Evolutionary conservation across 495 filamentous ascomycete genomes (phyloP).

Genomic region (Staphylotrichum longicolle): DNA sequence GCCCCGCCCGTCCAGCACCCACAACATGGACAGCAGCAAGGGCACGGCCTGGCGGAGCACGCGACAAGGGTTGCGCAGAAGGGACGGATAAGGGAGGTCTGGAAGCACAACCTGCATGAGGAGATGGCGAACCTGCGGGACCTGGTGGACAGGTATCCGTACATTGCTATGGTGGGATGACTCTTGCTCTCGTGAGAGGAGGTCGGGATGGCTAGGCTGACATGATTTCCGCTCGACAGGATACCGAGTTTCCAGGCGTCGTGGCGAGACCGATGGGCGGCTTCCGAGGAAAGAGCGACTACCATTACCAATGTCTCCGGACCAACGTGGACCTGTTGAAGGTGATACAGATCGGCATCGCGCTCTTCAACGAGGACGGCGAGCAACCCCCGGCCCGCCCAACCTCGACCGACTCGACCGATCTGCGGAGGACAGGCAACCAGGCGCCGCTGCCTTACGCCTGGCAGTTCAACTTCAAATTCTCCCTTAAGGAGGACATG

Average conservation of each 20-base stretch:
- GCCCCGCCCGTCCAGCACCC: conserved; percentile 26
- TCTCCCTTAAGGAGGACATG: conserved; percentile 92
- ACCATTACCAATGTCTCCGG: conserved; percentile 96
- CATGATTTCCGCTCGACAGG: conserved; percentile 49
- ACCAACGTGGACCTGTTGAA: conserved; percentile 96
- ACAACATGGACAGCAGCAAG: conserved; percentile 52
- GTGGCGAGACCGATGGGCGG: conserved; percentile 92
- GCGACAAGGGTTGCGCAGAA: conserved; percentile 47
- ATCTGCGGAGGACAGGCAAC: conserved; percentile 44
- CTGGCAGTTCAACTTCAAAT: conserved; percentile 99
- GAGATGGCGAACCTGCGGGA: conserved; percentile 79
- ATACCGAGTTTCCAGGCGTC: conserved; percentile 96
- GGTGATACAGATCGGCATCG: conserved; percentile 94
- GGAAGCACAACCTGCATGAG: conserved; percentile 84
- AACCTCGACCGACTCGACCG: conserved; percentile 53
- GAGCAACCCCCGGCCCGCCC: conserved; percentile 72
- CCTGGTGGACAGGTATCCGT: conserved; percentile 85
- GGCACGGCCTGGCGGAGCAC: conserved; percentile 48
- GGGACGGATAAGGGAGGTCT: conserved; percentile 87
- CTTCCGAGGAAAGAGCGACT: conserved; percentile 91
- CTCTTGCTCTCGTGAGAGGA: neutral
- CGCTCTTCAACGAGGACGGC: conserved; percentile 82
- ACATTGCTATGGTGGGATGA: conserved; percentile 83
- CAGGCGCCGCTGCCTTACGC: conserved; percentile 75
- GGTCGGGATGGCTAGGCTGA: neutral